Percentiles rank a stretch among this genome's conserved stretches.
These are phyloP conservation scores for Helicosporidium sp. DNA, from an alignment of 139 green algal genomes.

Conservation along the genomic window DNA sequence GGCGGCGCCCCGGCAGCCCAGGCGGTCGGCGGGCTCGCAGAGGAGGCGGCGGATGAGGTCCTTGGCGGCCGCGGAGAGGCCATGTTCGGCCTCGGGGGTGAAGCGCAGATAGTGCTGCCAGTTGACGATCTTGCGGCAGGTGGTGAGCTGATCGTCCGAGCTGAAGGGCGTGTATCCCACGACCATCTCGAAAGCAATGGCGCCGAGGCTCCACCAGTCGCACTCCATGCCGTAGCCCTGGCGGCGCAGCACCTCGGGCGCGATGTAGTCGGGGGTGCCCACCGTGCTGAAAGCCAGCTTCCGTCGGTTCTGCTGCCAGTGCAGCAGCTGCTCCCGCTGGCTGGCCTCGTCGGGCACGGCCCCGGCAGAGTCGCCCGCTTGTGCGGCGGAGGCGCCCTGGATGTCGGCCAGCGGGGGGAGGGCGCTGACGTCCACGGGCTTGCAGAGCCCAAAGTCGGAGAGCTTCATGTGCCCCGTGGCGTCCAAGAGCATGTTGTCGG, in stretches of 20 bases:
- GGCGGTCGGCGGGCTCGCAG: constrained; percentile 80
- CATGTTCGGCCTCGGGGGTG: constrained; percentile 45
- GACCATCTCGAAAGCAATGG: constrained; percentile 96
- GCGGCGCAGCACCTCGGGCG: constrained; percentile 81
- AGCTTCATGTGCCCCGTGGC: constrained; percentile 80
- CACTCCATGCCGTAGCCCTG: constrained; percentile 97
- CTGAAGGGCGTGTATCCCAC: constrained; percentile 94
- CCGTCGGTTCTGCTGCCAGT: constrained; percentile 59
- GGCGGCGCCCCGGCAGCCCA: constrained; percentile 44
- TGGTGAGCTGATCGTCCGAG: constrained; percentile 80
- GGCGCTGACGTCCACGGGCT: constrained; percentile 56
- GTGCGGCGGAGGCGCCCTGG: not conserved
- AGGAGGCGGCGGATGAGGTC: constrained; percentile 82
- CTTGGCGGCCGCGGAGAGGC: constrained; percentile 16
- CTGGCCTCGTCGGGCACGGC: constrained; percentile 6
- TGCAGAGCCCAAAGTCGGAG: constrained; percentile 94
- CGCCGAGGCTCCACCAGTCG: constrained; percentile 93
- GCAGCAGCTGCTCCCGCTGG: constrained; percentile 25
- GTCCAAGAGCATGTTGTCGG: constrained; percentile 89
- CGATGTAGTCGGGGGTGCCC: constrained; percentile 91
- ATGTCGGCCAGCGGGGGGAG: constrained; percentile 26
- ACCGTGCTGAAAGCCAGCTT: constrained; percentile 79
- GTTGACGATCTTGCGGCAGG: constrained; percentile 84
- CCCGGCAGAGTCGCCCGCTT: too few relatives aligned
- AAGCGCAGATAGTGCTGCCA: constrained; percentile 81